Conservation (phyloP, 2,329 filamentous ascomycete species). For the Pseudophaeomoniella oleicola region DNA sequence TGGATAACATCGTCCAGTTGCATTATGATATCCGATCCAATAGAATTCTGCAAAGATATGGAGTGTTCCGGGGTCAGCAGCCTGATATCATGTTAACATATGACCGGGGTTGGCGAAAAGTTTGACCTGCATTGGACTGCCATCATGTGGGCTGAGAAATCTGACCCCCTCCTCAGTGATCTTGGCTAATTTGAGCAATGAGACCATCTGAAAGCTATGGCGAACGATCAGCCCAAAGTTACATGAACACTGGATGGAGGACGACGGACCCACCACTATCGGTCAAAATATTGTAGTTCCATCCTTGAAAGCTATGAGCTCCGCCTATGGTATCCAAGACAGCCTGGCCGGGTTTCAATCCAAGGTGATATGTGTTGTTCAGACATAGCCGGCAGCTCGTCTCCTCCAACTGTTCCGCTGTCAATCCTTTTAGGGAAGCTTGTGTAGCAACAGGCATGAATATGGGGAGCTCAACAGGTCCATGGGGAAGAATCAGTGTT, state of each 20-base stretch:
- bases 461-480: conserved; percentile 73
- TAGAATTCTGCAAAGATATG: conserved; percentile 88
- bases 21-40: conserved; percentile 98
- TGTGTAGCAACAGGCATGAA: conserved; percentile 99
- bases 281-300: conserved; percentile 90
- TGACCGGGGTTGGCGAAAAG: not conserved
- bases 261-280: conserved; percentile 35
- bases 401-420: conserved; percentile 78
- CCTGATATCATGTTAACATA: conserved; percentile 20
- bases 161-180: conserved; percentile 92
- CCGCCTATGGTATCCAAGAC: conserved; percentile 78
- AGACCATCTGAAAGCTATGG: conserved; percentile 93
- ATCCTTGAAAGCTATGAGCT: conserved; percentile 87
- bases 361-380: conserved; percentile 97
- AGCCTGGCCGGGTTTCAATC: conserved; percentile 84
- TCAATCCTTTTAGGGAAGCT: conserved; percentile 86
- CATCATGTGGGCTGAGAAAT: conserved; percentile 93
- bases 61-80: conserved; percentile 95
- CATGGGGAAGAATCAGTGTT: conserved; percentile 76
- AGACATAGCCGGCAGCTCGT: conserved; percentile 82
- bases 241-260: conserved; percentile 1
- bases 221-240: not conserved
- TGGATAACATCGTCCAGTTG: conserved; percentile 96
- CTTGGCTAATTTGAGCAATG: conserved; percentile 77
- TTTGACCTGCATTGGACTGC: conserved; percentile 59